Evolutionary conservation across 805 yeast species (phyloP).

Genomic region (Candida morakotiae): DNA sequence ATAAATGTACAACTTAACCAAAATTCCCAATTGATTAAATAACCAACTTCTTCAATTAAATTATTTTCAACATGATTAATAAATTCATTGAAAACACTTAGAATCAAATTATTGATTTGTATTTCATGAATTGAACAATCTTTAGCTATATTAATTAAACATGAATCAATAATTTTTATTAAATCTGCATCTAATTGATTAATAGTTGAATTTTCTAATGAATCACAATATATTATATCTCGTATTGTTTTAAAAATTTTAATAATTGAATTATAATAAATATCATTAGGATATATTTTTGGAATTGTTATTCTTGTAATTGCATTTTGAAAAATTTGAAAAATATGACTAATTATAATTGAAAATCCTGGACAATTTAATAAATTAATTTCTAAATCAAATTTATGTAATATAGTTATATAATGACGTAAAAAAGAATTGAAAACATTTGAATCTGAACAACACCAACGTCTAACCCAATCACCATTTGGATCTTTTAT

Average conservation of each 20-base stretch:
- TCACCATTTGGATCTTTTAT: slow-evolving; percentile 54
- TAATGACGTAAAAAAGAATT: slow-evolving; percentile 61
- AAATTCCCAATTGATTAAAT: slow-evolving; percentile 63
- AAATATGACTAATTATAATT: slow-evolving; percentile 42
- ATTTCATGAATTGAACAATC: slow-evolving; percentile 33
- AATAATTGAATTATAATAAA: slow-evolving; percentile 35
- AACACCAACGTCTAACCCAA: slow-evolving; percentile 63
- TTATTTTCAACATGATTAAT: slow-evolving; percentile 27
- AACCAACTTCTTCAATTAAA: slow-evolving; percentile 4
- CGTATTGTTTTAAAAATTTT: slow-evolving; percentile 37
- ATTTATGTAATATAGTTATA: slow-evolving; percentile 23
- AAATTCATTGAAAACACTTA: slow-evolving; percentile 39
- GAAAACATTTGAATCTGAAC: slow-evolving; percentile 54
- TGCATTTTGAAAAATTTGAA: slow-evolving; percentile 37
- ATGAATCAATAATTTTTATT: slow-evolving; percentile 25
- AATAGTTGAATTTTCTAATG: slow-evolving; percentile 4
- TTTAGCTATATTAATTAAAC: slow-evolving; percentile 32
- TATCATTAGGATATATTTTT: slow-evolving; percentile 13
- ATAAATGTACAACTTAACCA: slow-evolving; percentile 62
- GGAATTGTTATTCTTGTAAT: slow-evolving; percentile 18
- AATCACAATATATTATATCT: slow-evolving; percentile 25
- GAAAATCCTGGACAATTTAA: slow-evolving; percentile 43
- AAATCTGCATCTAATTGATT: slow-evolving; percentile 13
- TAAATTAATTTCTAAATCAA: slow-evolving; percentile 8
- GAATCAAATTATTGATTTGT: slow-evolving; percentile 33